Percentiles rank a stretch among this genome's conserved stretches.
These are phyloP conservation scores for Ramaria sp. DNA, from an alignment of 768 basidiomycete genomes.

Conservation along the genomic window DNA sequence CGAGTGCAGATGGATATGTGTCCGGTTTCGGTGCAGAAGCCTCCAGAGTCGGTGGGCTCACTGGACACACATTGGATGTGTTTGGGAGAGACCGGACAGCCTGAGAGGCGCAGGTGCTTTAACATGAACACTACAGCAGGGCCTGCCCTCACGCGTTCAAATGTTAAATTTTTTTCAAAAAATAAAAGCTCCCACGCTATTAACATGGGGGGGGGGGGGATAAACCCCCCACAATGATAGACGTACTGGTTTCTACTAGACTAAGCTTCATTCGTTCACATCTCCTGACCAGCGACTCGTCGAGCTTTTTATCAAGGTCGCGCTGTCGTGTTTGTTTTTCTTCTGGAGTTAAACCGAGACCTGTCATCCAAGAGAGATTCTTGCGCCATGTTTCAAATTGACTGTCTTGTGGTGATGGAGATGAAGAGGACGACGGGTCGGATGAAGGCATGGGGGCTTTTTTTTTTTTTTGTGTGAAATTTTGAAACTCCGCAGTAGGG, in stretches of 20 bases:
- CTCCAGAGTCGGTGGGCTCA: conserved; percentile 50
- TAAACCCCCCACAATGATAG: not conserved
- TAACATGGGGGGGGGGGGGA: no score
- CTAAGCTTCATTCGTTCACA: conserved; percentile 67
- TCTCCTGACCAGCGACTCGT: conserved; percentile 25
- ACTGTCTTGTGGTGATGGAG: not conserved
- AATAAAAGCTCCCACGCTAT: no score
- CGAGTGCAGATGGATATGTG: conserved; percentile 82
- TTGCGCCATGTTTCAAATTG: conserved; percentile 42
- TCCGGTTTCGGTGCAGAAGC: conserved; percentile 68
- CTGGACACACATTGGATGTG: conserved; percentile 84
- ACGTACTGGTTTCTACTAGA: conserved; percentile 60
- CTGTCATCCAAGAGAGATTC: conserved; percentile 37
- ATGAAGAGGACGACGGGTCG: not conserved
- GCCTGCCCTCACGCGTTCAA: no score
- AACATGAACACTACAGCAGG: conserved; percentile 86
- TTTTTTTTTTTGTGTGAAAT: no score
- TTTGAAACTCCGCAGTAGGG: not conserved
- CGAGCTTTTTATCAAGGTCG: conserved; percentile 22
- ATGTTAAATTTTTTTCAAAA: no score
- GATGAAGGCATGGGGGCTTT: conserved; percentile 1
- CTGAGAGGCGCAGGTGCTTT: conserved; percentile 71
- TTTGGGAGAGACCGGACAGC: conserved; percentile 55
- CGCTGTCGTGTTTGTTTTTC: conserved; percentile 22
- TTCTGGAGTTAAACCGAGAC: conserved; percentile 35